Base-by-base conservation (phyloP, 805 yeast species). In the Spathaspora hagerdaliae region DNA sequence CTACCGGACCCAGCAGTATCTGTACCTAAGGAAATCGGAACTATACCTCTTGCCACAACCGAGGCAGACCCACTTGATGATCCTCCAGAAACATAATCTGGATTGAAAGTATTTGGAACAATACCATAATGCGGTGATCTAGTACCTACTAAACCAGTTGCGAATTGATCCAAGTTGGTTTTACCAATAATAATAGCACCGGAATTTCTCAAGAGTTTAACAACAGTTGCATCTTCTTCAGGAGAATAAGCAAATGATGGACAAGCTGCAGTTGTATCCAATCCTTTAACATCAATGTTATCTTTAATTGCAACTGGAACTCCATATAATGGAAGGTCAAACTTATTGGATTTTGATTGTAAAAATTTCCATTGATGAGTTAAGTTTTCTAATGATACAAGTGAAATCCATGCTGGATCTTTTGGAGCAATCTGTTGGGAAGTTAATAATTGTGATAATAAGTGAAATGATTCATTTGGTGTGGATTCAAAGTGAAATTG, bases 1-100 rank as follows among this genome's bases (percentile, higher is more conserved):
- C 99, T 80, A 36, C 97, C 97, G 6, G 96, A 88, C 19, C 99
- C 99, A 8, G 99, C 99, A 33, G 99, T 92, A 62, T 92, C 99
- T 6, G 98, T 94, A 33, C 97, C 97, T 55, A 92, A 73, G 1
- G 97, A 77, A 41, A 92, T 58, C 31, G 98, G 97, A 13, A 88
- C 97, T 40, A 83, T 73, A 48, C 98, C 98, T 54, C 90, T 77
- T 15, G 90, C 92, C 14, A 90, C 97, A 19, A 84, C 91, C 11
- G 84, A 82, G 6, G 96, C 95, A n/a, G 96, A 88, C 10, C 99
- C 99, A 0, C 97, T 90, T 34, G 95, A 85, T 1, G 97, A 89
- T 29, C 99, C 99, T 42, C 99, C 99, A 45, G 90, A 79, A 13
- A 92, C 97, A 60, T 90, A 90, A 40, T 81, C 73, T 41, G 74